Conservation (phyloP, 23 red algal genomes). For the Gracilaria vermiculophylla region DNA sequence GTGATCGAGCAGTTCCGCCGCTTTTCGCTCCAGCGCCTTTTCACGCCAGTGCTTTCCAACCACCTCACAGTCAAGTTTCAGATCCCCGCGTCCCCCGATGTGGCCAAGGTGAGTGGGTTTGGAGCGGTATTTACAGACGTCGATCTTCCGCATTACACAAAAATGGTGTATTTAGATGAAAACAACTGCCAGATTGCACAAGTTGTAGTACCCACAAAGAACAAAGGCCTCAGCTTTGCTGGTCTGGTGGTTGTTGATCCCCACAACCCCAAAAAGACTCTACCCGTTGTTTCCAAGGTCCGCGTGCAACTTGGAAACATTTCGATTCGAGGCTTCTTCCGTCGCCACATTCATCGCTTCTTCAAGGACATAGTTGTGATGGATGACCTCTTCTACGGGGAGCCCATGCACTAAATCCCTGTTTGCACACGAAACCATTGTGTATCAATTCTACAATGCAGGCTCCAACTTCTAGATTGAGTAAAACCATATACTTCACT, state of each 20-base stretch:
- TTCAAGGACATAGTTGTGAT: constrained; percentile 46
- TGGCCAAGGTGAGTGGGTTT: constrained; percentile 40
- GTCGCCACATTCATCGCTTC: not conserved
- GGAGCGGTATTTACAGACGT: constrained; percentile 66
- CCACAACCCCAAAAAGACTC: not conserved
- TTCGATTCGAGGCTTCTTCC: not conserved
- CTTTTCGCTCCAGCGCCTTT: constrained; percentile 46
- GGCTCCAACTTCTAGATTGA: no score
- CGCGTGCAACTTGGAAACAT: constrained; percentile 1
- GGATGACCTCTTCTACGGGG: constrained; percentile 71
- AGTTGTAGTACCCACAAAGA: constrained; percentile 36
- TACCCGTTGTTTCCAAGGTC: constrained; percentile 40
- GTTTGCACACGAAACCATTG: no score
- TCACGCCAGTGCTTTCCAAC: constrained; percentile 54
- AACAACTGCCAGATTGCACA: constrained; percentile 20
- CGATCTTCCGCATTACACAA: constrained; percentile 10
- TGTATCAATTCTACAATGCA: no score
- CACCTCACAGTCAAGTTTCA: constrained; percentile 21
- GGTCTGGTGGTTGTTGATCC: constrained; percentile 14
- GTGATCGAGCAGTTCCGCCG: constrained; percentile 11
- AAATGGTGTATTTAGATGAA: constrained; percentile 31
- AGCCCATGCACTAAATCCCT: constrained; percentile 34
- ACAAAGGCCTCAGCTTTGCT: constrained; percentile 44
- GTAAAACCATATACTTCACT: no score
- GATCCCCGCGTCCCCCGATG: not conserved